Base-by-base conservation (phyloP, 2,329 filamentous ascomycete species). In the Cercospora canescens region DNA sequence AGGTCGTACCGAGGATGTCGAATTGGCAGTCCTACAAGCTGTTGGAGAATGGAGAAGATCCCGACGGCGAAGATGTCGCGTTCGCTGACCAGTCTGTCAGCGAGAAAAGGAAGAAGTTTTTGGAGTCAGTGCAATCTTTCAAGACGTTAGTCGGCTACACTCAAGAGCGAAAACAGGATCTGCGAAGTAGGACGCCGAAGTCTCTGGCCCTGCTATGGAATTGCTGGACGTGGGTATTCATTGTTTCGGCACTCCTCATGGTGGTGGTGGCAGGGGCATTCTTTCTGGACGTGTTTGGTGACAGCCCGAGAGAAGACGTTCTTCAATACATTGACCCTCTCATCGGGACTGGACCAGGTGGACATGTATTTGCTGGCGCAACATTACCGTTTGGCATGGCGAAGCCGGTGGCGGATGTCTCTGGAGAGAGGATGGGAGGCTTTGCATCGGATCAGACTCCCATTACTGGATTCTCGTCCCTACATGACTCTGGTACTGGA, bases 401-500 rank as follows among this genome's bases (percentile, higher is more conserved):
- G 3, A 81, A 82, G 76, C 62, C 84, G 84, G 69, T 69, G 6
- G 67, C 69, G 41, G 69, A 71, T 58, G 67, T 68, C 16, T 28
- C 28, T 14, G 65, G 85, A 80, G 67, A 71, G 21, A 69, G 64
- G 37, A 66, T 68, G 63, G 69, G 65, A 45, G 86, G 86, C 0
- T 88, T 87, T 72, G 82, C 84, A 8, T 82, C 80, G 6, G 79
- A 81, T 60, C 74, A 75, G 12, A 77, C 74, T 60, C 77, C 77
- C 21, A 74, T 82, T 30, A 80, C 77, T 14, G 80, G 80, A 6
- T 82, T 82, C 68, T 79, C 76, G 8, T 73, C 70, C 4, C 81
- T 84, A 76, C 84, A 85, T 70, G 83, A 85, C 67, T 81, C 79
- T 54, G 83, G 83, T 14, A 84, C 82, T 24, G 83, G 72, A 52